A percentile compares a stretch with the other conserved stretches of the same genome.
phyloP scores from a whole-genome alignment of 73 alveolate species.

The Paramecium tetraurelia region DNA sequence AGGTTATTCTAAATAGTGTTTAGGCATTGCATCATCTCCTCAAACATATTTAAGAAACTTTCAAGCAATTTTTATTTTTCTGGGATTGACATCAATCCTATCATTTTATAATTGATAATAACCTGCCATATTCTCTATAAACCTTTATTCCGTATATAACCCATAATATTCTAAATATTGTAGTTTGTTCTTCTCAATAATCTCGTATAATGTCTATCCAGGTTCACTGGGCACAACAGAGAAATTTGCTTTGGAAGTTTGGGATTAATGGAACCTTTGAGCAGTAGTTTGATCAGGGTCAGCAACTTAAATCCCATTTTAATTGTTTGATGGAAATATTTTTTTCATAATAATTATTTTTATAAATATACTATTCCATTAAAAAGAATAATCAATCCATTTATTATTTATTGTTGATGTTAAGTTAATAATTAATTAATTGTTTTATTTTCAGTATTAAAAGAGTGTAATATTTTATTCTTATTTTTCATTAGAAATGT shows the following conservation, averaged over 20 bases:
- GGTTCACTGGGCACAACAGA: slow-evolving; percentile 38
- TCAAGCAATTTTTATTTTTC: not conserved
- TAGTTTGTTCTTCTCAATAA: not conserved
- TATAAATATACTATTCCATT: not conserved
- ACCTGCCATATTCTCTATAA: slow-evolving; percentile 5
- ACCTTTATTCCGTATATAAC: not conserved
- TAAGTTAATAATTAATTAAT: not conserved
- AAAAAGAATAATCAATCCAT: not conserved
- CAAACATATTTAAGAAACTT: not conserved
- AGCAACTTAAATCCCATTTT: not conserved
- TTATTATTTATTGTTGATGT: too few species aligned
- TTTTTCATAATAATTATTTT: not conserved
- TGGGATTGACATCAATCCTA: not conserved
- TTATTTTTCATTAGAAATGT: not conserved
- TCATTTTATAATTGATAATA: not conserved
- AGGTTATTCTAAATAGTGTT: not conserved
- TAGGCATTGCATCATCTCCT: not conserved
- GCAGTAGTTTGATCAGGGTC: slow-evolving; percentile 27
- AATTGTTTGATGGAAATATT: not conserved
- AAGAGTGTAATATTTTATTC: not conserved
- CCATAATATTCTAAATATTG: not conserved
- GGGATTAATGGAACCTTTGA: not conserved
- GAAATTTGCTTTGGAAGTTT: not conserved
- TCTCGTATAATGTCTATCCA: not conserved
- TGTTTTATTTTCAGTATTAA: not conserved